Evolutionary conservation across 805 yeast species (phyloP), one percentile per base, ranked within the genome.

Genomic region (Starmerella stellata): DNA sequence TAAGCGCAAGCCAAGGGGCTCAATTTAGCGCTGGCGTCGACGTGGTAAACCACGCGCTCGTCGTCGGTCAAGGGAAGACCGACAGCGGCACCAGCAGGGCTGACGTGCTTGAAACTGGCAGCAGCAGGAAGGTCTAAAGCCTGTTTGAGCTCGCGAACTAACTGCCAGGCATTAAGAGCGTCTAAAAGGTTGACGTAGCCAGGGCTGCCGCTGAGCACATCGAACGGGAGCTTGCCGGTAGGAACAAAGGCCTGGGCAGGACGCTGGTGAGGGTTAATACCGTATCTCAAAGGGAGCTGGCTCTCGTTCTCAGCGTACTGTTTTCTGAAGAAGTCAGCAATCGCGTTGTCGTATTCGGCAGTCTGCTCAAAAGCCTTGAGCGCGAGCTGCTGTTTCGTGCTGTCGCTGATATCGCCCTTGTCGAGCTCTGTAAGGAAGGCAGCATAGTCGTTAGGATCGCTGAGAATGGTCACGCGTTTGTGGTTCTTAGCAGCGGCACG

Each of bases 401-500:
- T 77, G 45, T 65, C 62, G 30, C 90, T 66, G 50, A 90, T 70
- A 51, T 74, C 79, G 43, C 92, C 90, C 39, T 60, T 52, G 52
- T 68, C 67, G 55, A 90, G 70, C 62, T 90, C 95, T 58, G 74
- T 72, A 47, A 90, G 65, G 62, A 90, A 90, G 36, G 66, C 70
- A 38, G 95, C 74, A 65, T 90, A 90, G 63, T 90, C 98, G 38
- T 67, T 67, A 48, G 98, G 98, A 64, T 90, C 98, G 23, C 93
- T 79, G 54, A 90, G 68, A 48, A 90, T 85, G 44, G 95, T 80
- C 42, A 90, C 98, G 64, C 98, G 75, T 45, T 90, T 68, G 62
- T 90, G 98, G 66, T 90, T 90, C 68, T 90, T 90, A 47, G 98
- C 98, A 44, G 98, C 98, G 35, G 98, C 98, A 64, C 98, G 77